Base-by-base conservation (phyloP, 2,329 filamentous ascomycete genomes). In the Blastomyces percursus region DNA sequence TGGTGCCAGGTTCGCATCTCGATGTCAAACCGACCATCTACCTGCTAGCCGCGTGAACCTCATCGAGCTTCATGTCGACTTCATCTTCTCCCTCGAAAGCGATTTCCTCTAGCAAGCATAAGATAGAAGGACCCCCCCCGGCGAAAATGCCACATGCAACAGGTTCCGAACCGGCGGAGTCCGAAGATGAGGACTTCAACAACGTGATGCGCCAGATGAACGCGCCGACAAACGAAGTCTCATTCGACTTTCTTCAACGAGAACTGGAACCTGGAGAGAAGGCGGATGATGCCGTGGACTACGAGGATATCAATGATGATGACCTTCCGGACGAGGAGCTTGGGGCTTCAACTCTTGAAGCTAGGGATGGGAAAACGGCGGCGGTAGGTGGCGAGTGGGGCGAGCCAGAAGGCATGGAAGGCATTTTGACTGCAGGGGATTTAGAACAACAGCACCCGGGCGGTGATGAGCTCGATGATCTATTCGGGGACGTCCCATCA, bases 221-320 rank as follows among this genome's bases (percentile, higher is more conserved):
- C 64, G 75, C 69, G n/a, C 72, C 74, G 48, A 66, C 70, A 14
- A 70, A 72, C 46, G 67, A 69, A 50, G 71, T 67, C 61, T 68
- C 72, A 42, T 70, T 77, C 32, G 77, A 79, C 62, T 77, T 78
- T 61, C 65, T 77, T 66, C 67, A 68, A 48, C 69, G 76, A 64
- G 76, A 77, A 12, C 63, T 78, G 32, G 75, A 78, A 32, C 72
- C 74, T 11, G 82, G 81, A 24, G 88, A 91, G 73, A 99, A 99
- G 75, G 93, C 91, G 61, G 91, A 91, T 64, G 90, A 97, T 76
- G 94, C 94, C 50, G 78, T 94, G 65, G 94, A 99, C 72, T 99
- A 82, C 69, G 91, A 90, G 72, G 90, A 96, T 71, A 92, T 97
- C 65, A 88, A 88, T 67, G 93, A 97, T 72, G 91, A 97, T 72